A percentile compares a stretch with the other conserved stretches of the same genome.
These are phyloP conservation scores for Stromatinia cepivora DNA, from an alignment of 2,329 filamentous ascomycete genomes.

Conservation along the genomic window DNA sequence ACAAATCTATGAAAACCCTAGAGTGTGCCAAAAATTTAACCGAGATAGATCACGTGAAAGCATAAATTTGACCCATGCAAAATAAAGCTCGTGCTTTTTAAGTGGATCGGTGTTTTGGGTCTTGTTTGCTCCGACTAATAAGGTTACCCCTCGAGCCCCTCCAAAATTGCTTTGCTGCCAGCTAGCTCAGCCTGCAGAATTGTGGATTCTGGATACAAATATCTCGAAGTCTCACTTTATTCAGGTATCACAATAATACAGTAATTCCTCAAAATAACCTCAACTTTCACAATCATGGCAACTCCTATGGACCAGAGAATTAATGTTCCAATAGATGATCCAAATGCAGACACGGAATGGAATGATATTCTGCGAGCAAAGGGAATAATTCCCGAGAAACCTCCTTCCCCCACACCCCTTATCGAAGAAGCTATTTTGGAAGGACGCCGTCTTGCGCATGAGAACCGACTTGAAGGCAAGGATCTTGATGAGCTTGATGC, in stretches of 20 bases:
- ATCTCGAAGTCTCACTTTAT: neutral
- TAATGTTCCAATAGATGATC: slow-evolving; percentile 85
- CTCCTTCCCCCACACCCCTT: slow-evolving; percentile 89
- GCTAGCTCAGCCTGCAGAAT: slow-evolving; percentile 2
- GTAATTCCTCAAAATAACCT: neutral
- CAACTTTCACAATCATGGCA: slow-evolving; percentile 49
- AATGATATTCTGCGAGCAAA: slow-evolving; percentile 98
- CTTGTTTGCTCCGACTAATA: slow-evolving; percentile 22
- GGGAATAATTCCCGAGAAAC: slow-evolving; percentile 96
- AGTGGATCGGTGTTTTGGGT: slow-evolving; percentile 7
- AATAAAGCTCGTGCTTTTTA: slow-evolving; percentile 2
- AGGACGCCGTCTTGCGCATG: slow-evolving; percentile 79
- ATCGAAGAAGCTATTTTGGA: slow-evolving; percentile 92
- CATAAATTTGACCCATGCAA: neutral
- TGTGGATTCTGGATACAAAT: slow-evolving; percentile 1
- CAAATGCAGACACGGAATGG: slow-evolving; percentile 98
- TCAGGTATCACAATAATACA: neutral
- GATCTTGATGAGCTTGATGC: slow-evolving; percentile 91
- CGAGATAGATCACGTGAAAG: slow-evolving; percentile 22
- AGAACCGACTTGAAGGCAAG: slow-evolving; percentile 91
- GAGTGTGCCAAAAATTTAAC: slow-evolving; percentile 25
- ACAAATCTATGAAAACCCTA: slow-evolving; percentile 24
- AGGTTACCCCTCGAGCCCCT: neutral
- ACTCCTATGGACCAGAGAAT: slow-evolving; percentile 64
- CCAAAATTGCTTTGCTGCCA: neutral